Evolutionary conservation across 2,329 filamentous ascomycete genomes (phyloP), one percentile per base, ranked within the genome.

Genomic region (Xylariaceae sp.): DNA sequence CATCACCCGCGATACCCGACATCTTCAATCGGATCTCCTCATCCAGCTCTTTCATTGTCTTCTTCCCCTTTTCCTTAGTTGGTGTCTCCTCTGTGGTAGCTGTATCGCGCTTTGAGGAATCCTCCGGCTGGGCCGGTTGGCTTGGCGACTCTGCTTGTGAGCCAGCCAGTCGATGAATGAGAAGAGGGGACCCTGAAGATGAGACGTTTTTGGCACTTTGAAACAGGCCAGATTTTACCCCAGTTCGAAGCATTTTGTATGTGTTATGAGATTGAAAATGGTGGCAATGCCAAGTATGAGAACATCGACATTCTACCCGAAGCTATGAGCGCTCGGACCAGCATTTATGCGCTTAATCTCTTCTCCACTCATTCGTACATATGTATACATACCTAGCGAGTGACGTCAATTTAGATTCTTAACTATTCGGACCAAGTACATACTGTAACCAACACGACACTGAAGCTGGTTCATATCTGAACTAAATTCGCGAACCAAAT

Each of bases 1-100:
- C 89, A 42, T 87, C 89, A 0, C 89, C 89, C 0, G 87, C 80
- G 26, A 88, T 76, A 10, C 80, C 83, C 63, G 89, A 86, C 65
- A 93, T 79, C 58, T 86, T 89, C 56, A 79, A 70, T 41, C 79
- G 79, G 20, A 93, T 70, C 63, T 48, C 41, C 20, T 44, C 21
- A 14, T 18, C 20, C 20, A 12, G 12, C 7, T 41, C 37, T 50
- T 47, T 42, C 51, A 57, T 48, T 48, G 51, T 49, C 23, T 18
- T 43, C 43, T 32, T 18, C 23, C 47, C 19, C 20, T 47, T 50
- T 42, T 37, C 14, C 32, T 37, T 10, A 37, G 32, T 16, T 16
- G 12, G 6, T 3, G 32, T 7, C 32, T 37, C 14, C 32, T 37
- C 32, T 12, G 32, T 3, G 5, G 9, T 37, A 10, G 32, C 32